Evolutionary conservation across 257 asterid species (phyloP).

Genomic region (Primulina tabacum): DNA sequence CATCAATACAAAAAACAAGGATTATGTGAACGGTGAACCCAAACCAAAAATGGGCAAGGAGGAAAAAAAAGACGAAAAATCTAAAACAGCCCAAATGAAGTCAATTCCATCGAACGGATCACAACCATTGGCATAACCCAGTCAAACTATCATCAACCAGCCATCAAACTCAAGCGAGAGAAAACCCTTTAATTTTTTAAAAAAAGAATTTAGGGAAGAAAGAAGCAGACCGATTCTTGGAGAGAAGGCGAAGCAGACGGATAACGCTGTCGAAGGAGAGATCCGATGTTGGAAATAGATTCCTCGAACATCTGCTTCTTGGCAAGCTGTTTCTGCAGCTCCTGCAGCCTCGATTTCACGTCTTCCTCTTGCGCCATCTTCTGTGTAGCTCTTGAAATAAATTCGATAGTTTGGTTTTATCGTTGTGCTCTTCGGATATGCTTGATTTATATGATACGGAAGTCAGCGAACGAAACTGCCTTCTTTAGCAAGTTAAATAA

Average conservation of each 20-base stretch:
- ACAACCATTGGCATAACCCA: not conserved
- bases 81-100: not conserved
- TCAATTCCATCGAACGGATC: conserved; percentile 5
- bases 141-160: conserved; percentile 6
- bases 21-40: not conserved
- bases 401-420: no score
- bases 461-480: not conserved
- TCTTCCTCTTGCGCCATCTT: conserved; percentile 48
- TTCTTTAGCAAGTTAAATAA: not conserved
- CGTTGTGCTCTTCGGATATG: not conserved
- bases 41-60: not conserved
- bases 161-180: conserved; percentile 1
- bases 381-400: not conserved
- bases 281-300: conserved; percentile 59
- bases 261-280: conserved; percentile 69
- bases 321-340: conserved; percentile 71
- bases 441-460: not conserved
- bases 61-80: not conserved
- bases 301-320: conserved; percentile 82
- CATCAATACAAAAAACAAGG: not conserved
- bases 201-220: not conserved
- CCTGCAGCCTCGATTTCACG: conserved; percentile 55
- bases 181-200: not conserved
- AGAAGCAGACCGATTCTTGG: conserved; percentile 49
- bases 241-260: conserved; percentile 71